Conservation (phyloP, 2,329 filamentous ascomycete species). For the Fusarium camptoceras region DNA sequence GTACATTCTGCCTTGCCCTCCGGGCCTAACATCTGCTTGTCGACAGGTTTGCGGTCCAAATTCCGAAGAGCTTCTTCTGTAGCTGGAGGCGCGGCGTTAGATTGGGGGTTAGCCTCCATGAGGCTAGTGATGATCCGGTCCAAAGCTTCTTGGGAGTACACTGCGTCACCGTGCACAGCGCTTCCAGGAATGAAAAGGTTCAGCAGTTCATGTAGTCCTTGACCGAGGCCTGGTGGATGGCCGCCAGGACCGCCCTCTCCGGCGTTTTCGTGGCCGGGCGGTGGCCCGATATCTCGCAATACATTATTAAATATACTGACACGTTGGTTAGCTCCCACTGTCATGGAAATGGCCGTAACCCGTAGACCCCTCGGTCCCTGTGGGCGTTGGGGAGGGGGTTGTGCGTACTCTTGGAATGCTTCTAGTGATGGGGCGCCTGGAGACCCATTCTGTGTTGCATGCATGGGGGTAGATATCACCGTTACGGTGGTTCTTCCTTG, state of each 20-base stretch:
- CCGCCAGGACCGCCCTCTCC: slow-evolving; percentile 40
- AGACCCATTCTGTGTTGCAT: slow-evolving; percentile 26
- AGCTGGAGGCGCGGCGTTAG: slow-evolving; percentile 85
- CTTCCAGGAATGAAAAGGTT: slow-evolving; percentile 65
- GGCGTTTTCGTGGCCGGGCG: slow-evolving; percentile 17
- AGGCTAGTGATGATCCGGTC: slow-evolving; percentile 88
- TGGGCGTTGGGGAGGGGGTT: slow-evolving; percentile 23
- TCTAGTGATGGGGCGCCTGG: slow-evolving; percentile 47
- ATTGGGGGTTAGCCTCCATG: slow-evolving; percentile 84
- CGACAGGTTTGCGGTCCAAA: slow-evolving; percentile 77
- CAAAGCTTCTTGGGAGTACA: slow-evolving; percentile 90
- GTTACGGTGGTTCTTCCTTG: slow-evolving; percentile 62
- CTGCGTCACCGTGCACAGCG: slow-evolving; percentile 77
- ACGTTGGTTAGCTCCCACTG: slow-evolving; percentile 49
- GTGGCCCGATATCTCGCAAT: slow-evolving; percentile 54
- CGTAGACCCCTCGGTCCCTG: slow-evolving; percentile 32
- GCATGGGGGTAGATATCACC: slow-evolving; percentile 56
- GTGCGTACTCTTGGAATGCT: slow-evolving; percentile 63
- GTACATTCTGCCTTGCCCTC: slow-evolving; percentile 85
- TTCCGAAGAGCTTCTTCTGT: slow-evolving; percentile 78
- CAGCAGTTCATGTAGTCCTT: slow-evolving; percentile 65
- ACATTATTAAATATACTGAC: slow-evolving; percentile 61
- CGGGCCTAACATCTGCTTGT: slow-evolving; percentile 73
- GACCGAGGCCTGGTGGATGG: slow-evolving; percentile 42
- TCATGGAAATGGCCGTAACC: slow-evolving; percentile 35